Percentiles rank a stretch among this genome's conserved stretches.
These are phyloP conservation scores for Monosporascus cannonballus DNA, from an alignment of 2,329 filamentous ascomycete species.

Conservation along the genomic window DNA sequence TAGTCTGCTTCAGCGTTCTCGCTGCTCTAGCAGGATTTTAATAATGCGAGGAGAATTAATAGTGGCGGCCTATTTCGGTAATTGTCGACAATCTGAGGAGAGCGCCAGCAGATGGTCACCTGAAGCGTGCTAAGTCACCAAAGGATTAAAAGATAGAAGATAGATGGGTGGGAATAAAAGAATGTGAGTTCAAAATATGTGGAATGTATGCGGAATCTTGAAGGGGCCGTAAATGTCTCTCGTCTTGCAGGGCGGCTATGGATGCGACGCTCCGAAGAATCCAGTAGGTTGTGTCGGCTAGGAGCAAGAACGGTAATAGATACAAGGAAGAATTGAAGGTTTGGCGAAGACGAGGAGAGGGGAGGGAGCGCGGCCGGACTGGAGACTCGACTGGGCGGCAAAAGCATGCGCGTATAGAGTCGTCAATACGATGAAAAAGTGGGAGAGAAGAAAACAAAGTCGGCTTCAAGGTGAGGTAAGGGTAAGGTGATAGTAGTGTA, in stretches of 20 bases:
- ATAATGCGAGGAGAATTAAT: constrained; percentile 5
- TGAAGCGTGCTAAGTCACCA: not conserved
- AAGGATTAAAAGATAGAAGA: not conserved
- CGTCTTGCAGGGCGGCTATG: constrained; percentile 17
- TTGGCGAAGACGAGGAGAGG: constrained; percentile 4
- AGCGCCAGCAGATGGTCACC: not conserved
- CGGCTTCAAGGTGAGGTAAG: constrained; percentile 7
- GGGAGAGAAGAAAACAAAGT: constrained; percentile 11
- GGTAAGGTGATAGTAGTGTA: too few species aligned
- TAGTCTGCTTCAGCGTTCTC: not conserved
- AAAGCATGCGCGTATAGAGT: not conserved
- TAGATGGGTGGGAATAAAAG: not conserved
- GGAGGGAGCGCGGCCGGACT: constrained; percentile 13
- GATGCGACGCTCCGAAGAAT: constrained; percentile 15
- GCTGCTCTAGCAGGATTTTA: constrained; percentile 1
- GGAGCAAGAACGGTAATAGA: constrained; percentile 10
- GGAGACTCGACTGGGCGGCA: not conserved
- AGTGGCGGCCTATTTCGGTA: constrained; percentile 8
- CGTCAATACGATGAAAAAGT: constrained; percentile 14
- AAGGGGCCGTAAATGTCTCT: constrained; percentile 10
- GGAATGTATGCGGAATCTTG: constrained; percentile 18
- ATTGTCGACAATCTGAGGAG: not conserved
- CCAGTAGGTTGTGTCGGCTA: constrained; percentile 7
- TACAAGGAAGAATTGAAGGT: constrained; percentile 10
- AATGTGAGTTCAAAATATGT: not conserved